Evolutionary conservation across 805 yeast species (phyloP).

Genomic region (Danielia reshetovae): DNA sequence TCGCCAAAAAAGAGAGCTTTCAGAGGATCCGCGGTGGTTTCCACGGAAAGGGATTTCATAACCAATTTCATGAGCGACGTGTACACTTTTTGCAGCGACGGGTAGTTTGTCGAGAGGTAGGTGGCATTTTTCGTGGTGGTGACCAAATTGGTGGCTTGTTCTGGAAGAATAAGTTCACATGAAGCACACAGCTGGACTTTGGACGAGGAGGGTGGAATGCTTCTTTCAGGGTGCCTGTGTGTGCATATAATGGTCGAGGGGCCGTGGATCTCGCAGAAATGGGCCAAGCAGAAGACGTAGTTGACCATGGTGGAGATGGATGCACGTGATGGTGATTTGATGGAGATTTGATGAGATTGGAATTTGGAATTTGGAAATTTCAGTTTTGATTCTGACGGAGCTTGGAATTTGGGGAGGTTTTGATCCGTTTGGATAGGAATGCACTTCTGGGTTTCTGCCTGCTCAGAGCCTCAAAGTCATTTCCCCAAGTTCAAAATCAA

Average conservation of each 20-base stretch:
- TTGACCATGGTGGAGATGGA: conserved; percentile 23
- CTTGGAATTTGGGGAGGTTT: too few species aligned
- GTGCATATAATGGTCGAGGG: conserved; percentile 66
- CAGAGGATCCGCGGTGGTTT: conserved; percentile 54
- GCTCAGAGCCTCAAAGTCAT: too few species aligned
- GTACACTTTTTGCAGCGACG: conserved; percentile 44
- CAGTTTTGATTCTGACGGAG: too few species aligned
- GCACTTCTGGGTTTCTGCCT: too few species aligned
- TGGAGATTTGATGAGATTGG: too few species aligned
- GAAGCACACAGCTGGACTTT: conserved; percentile 47
- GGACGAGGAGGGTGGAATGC: conserved; percentile 10
- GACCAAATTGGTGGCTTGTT: conserved; percentile 19
- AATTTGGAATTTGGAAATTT: too few species aligned
- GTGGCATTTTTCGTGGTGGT: conserved; percentile 8
- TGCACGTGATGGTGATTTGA: background rate
- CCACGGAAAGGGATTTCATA: conserved; percentile 63
- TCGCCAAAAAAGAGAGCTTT: conserved; percentile 66
- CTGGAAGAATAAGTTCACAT: conserved; percentile 54
- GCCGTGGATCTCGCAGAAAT: conserved; percentile 77
- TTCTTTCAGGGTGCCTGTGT: conserved; percentile 32
- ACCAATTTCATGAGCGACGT: conserved; percentile 56
- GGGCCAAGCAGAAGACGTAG: conserved; percentile 56
- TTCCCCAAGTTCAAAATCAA: too few species aligned
- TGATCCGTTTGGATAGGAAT: too few species aligned
- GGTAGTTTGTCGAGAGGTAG: conserved; percentile 59